Percentiles rank a stretch among this genome's conserved stretches.
phyloP scores from a whole-genome alignment of 2,329 filamentous ascomycete genomes.

The Calonectria pauciramosa region DNA sequence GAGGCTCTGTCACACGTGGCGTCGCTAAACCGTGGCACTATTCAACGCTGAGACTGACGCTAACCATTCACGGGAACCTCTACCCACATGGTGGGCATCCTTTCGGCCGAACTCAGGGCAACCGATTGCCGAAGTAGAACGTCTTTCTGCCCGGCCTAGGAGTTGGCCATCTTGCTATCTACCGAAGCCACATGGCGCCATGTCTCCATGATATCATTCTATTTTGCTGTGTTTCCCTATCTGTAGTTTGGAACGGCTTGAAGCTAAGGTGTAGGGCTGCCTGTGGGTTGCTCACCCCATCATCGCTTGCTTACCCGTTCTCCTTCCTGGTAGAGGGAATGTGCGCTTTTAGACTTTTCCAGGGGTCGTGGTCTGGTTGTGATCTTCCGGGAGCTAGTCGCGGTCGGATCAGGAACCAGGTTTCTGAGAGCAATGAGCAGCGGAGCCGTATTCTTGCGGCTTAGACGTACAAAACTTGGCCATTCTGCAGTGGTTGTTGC shows the following conservation, averaged over 20 bases:
- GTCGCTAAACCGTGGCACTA: not conserved
- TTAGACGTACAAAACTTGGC: not conserved
- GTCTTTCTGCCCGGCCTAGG: not conserved
- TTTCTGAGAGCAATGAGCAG: not conserved
- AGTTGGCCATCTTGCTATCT: not conserved
- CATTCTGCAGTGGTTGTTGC: too few relatives aligned
- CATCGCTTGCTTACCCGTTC: not conserved
- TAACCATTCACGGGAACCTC: not conserved
- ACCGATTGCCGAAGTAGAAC: not conserved
- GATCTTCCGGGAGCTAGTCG: not conserved
- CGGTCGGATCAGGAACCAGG: not conserved
- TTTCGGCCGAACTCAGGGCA: not conserved
- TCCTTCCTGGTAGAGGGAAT: too few relatives aligned
- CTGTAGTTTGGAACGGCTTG: not conserved
- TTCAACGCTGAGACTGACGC: not conserved
- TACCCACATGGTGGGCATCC: not conserved
- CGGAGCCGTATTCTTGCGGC: slow-evolving; percentile 9
- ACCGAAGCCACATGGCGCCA: not conserved
- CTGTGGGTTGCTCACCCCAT: too few relatives aligned
- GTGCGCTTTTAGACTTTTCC: not conserved
- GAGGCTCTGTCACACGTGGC: not conserved
- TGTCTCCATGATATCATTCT: not conserved
- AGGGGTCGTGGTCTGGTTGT: not conserved
- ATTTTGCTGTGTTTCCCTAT: too few relatives aligned
- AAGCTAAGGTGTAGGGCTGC: too few relatives aligned